Evolutionary conservation across 208 protist genomes (phyloP).

Genomic region (Wallacemonas sp.): DNA sequence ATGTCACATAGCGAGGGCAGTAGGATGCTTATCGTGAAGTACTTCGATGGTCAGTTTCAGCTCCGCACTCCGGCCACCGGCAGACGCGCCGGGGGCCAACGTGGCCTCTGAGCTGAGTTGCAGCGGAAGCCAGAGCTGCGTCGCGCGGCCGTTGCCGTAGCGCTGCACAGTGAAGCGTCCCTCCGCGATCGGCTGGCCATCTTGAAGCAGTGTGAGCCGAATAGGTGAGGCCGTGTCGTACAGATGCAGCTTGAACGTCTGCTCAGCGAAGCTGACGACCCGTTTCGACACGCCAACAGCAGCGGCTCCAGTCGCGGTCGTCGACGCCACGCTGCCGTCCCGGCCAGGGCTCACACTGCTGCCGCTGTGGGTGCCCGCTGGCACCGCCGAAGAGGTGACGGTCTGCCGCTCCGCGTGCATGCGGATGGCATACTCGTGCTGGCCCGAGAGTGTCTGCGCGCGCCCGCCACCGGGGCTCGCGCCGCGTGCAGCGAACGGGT

Average conservation of each 20-base stretch:
- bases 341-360: background rate
- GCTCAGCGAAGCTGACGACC: slow-evolving; percentile 20
- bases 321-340: background rate
- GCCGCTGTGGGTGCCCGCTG: background rate
- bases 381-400: slow-evolving; percentile 20
- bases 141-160: slow-evolving; percentile 13
- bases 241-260: slow-evolving; percentile 30
- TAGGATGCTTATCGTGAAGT: slow-evolving; percentile 2
- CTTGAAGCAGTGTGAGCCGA: slow-evolving; percentile 9
- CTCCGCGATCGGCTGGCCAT: slow-evolving; percentile 16
- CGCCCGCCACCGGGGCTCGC: background rate
- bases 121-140: slow-evolving; percentile 24
- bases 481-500: no score
- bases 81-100: background rate
- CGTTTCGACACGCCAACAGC: slow-evolving; percentile 6
- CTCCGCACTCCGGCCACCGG: slow-evolving; percentile 5
- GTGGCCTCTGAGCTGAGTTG: background rate
- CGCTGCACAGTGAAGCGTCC: slow-evolving; percentile 22
- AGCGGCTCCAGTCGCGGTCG: background rate
- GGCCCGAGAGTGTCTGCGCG: background rate
- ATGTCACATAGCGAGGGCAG: background rate
- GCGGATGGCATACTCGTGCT: slow-evolving; percentile 23
- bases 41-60: slow-evolving; percentile 26
- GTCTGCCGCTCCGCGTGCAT: slow-evolving; percentile 22
- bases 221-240: slow-evolving; percentile 24